These are phyloP conservation scores for Gonium pectorale DNA, from an alignment of 139 green algal species.

Conservation along the genomic window DNA sequence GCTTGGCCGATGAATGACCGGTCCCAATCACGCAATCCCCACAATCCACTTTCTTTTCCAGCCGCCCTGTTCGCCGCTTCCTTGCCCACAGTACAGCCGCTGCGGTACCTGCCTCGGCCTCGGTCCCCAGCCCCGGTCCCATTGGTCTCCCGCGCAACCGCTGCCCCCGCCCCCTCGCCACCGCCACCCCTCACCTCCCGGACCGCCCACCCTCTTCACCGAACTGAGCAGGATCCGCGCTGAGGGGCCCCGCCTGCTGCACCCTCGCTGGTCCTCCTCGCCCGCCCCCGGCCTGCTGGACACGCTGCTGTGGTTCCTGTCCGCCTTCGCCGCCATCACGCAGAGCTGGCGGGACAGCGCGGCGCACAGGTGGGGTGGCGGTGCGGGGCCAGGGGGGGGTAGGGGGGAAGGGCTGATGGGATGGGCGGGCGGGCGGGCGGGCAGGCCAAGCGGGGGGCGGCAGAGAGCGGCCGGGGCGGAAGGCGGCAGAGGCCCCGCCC, in stretches of 20 bases:
- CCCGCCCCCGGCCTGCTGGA: constrained; percentile 5
- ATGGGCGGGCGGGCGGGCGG: not conserved
- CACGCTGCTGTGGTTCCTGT: constrained; percentile 42
- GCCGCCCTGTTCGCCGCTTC: too few species aligned
- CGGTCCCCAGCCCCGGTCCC: not conserved
- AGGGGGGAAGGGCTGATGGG: too few species aligned
- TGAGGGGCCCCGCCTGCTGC: not conserved
- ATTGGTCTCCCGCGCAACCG: not conserved
- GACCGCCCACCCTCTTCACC: not conserved
- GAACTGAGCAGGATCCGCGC: not conserved
- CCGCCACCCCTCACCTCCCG: not conserved
- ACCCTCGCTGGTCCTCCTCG: not conserved
- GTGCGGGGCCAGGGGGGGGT: not conserved
- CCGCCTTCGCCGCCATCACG: constrained; percentile 32
- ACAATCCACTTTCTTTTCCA: too few species aligned
- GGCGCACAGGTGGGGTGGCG: constrained; percentile 11
- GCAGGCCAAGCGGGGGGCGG: not conserved
- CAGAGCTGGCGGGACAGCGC: constrained; percentile 17
- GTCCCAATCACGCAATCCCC: too few species aligned
- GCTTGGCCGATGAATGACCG: too few species aligned
- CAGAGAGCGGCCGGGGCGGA: too few species aligned
- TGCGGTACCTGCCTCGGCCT: not conserved
- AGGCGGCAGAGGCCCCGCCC: too few species aligned
- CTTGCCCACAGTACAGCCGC: too few species aligned
- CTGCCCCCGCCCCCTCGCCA: not conserved